phyloP scores from a whole-genome alignment of 257 asterid genomes.

The Ajuga chamaepitys region DNA sequence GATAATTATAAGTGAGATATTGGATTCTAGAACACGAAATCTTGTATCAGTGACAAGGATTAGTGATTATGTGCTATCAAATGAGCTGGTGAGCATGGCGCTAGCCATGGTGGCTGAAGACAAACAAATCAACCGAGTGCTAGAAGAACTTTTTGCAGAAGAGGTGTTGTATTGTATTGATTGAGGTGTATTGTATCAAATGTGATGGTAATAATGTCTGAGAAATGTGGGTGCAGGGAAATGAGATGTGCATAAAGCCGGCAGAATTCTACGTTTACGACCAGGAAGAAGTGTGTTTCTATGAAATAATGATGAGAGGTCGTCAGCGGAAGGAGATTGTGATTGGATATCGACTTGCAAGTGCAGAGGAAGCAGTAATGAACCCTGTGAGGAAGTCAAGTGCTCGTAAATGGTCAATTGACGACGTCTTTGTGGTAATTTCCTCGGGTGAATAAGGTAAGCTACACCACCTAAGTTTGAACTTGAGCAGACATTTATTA shows the following conservation, averaged over 20 bases:
- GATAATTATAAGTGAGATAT: conserved; percentile 86
- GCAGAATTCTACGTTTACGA: conserved; percentile 90
- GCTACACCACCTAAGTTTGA: no score
- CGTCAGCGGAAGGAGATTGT: conserved; percentile 70
- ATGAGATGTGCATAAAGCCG: conserved; percentile 91
- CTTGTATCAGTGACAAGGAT: conserved; percentile 90
- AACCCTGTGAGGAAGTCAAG: conserved; percentile 64
- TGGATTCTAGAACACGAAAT: conserved; percentile 95
- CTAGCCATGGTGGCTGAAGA: conserved; percentile 99
- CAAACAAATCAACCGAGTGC: conserved; percentile 90
- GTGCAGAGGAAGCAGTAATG: conserved; percentile 72
- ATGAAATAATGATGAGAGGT: conserved; percentile 77
- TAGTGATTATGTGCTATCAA: conserved; percentile 89
- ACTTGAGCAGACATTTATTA: no score
- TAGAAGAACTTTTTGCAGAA: conserved; percentile 93
- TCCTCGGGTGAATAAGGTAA: conserved; percentile 54
- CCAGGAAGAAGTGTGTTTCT: conserved; percentile 86
- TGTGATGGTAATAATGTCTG: background rate
- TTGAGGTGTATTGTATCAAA: no score
- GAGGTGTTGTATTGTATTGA: conserved; percentile 42
- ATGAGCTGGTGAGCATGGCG: conserved; percentile 98
- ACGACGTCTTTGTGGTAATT: conserved; percentile 84
- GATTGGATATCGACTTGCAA: conserved; percentile 77
- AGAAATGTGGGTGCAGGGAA: conserved; percentile 78
- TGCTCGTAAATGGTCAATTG: conserved; percentile 71